Percentiles rank a stretch among this genome's conserved stretches.
phyloP scores from a whole-genome alignment of 139 green algal genomes.

The Tetraselmis chui region DNA sequence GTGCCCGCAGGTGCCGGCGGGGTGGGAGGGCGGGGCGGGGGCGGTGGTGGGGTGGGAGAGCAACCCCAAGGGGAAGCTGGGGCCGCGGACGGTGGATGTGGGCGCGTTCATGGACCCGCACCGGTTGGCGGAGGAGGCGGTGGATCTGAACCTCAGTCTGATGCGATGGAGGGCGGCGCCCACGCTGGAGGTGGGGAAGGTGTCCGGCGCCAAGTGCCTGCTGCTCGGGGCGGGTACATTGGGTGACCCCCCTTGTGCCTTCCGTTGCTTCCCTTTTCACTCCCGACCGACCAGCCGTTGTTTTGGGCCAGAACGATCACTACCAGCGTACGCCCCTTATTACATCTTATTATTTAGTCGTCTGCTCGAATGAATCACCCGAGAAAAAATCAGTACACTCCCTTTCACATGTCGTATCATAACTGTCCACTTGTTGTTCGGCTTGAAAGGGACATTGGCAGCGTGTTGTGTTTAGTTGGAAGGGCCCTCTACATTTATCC shows the following conservation, averaged over 20 bases:
- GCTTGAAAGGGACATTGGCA: too few relatives aligned
- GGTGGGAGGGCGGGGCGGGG: background rate
- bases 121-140: slow-evolving; percentile 51
- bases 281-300: background rate
- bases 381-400: too few relatives aligned
- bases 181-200: slow-evolving; percentile 51
- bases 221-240: slow-evolving; percentile 78
- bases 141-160: slow-evolving; percentile 92
- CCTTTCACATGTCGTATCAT: too few relatives aligned
- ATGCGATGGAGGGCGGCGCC: slow-evolving; percentile 92
- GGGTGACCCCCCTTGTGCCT: background rate
- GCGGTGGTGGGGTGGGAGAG: slow-evolving; percentile 70
- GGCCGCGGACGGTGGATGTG: slow-evolving; percentile 55
- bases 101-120: slow-evolving; percentile 61
- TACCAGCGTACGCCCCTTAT: background rate
- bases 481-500: too few relatives aligned
- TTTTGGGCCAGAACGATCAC: background rate
- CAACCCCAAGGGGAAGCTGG: slow-evolving; percentile 46
- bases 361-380: too few relatives aligned
- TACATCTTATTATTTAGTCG: too few relatives aligned
- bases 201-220: slow-evolving; percentile 66
- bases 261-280: too few relatives aligned
- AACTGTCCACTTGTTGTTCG: too few relatives aligned
- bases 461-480: too few relatives aligned
- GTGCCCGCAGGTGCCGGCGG: slow-evolving; percentile 38